Evolutionary conservation across 176 grass and related monocot species (phyloP).

Genomic region (Musa acuminata): DNA sequence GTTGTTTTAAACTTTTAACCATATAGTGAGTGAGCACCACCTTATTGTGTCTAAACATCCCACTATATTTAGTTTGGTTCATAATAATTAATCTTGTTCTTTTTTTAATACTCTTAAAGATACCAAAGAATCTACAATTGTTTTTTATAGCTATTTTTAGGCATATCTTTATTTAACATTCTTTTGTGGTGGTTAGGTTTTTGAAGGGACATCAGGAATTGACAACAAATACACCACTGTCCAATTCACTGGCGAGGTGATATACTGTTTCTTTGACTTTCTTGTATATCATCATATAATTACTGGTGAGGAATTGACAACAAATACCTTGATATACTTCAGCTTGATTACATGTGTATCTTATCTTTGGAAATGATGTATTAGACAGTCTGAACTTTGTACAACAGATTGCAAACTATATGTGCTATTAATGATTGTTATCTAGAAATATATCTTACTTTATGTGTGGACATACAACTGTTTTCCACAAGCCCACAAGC

Average conservation of each 20-base stretch:
- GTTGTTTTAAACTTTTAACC: background rate
- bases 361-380: too few species aligned
- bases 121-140: constrained; percentile 8
- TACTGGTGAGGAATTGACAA: constrained; percentile 1
- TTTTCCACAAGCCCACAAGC: too few species aligned
- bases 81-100: background rate
- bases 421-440: too few species aligned
- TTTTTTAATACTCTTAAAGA: constrained; percentile 24
- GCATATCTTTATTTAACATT: background rate
- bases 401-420: too few species aligned
- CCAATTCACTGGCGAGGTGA: constrained; percentile 97
- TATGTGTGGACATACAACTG: too few species aligned
- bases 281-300: constrained; percentile 5
- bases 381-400: too few species aligned
- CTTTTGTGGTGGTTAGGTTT: constrained; percentile 48
- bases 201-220: constrained; percentile 97
- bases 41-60: background rate
- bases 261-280: constrained; percentile 10
- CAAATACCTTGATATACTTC: constrained; percentile 13
- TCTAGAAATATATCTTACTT: too few species aligned
- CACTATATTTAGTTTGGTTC: background rate
- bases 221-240: constrained; percentile 97
- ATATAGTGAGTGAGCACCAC: background rate
- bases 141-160: background rate
- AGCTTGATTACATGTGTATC: background rate